A percentile compares a stretch with the other conserved stretches of the same genome.
Conservation (phyloP, 2,329 filamentous ascomycete species). For the Monosporascus ibericus region DNA sequence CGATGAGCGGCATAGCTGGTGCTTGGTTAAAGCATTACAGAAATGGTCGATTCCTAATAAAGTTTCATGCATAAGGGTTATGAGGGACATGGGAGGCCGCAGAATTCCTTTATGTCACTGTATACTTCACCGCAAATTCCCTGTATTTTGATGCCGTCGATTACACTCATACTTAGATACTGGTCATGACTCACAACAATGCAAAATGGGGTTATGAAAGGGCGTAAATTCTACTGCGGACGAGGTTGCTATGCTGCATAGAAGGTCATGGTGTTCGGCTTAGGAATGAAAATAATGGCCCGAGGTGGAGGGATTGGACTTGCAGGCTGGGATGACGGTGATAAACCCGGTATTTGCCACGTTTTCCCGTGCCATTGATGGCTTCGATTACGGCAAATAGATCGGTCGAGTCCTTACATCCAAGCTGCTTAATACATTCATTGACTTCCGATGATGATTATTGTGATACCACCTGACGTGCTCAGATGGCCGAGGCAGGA, state of each 20-base stretch:
- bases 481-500: neutral
- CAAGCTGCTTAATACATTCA: neutral
- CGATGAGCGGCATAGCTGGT: too few relatives aligned
- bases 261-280: constrained; percentile 5
- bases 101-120: neutral
- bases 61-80: neutral
- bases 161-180: constrained; percentile 7
- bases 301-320: neutral
- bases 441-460: neutral
- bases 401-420: constrained; percentile 19
- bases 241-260: constrained; percentile 4
- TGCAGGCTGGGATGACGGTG: constrained; percentile 1
- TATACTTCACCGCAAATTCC: neutral
- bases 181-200: constrained; percentile 11
- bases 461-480: neutral
- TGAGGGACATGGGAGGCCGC: neutral
- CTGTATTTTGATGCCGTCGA: neutral
- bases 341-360: constrained; percentile 1
- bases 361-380: constrained; percentile 11
- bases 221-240: constrained; percentile 1
- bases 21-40: too few relatives aligned
- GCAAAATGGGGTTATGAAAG: constrained; percentile 7
- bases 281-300: constrained; percentile 1
- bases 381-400: constrained; percentile 23
- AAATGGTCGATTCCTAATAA: neutral